Conservation (phyloP, 2,329 filamentous ascomycete genomes). For the Colletotrichum cuscutae region DNA sequence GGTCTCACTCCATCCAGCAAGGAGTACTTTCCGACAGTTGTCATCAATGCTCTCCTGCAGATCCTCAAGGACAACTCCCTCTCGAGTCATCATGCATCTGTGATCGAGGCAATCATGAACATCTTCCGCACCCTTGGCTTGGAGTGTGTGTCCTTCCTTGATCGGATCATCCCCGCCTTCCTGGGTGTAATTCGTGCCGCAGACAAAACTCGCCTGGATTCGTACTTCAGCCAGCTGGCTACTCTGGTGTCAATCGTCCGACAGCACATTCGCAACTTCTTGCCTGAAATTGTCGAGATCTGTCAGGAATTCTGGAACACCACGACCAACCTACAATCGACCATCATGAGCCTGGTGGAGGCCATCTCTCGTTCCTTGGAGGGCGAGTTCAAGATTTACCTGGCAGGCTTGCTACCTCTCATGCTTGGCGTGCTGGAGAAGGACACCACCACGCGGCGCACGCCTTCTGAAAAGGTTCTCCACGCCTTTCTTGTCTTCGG, state of each 20-base stretch:
- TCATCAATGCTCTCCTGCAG: slow-evolving; percentile 93
- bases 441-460: slow-evolving; percentile 79
- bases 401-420: slow-evolving; percentile 87
- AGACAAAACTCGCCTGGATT: slow-evolving; percentile 81
- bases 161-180: slow-evolving; percentile 94
- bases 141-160: slow-evolving; percentile 95
- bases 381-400: slow-evolving; percentile 96
- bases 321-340: slow-evolving; percentile 83
- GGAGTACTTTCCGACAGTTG: slow-evolving; percentile 97
- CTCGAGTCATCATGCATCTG: slow-evolving; percentile 88
- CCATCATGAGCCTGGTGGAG: slow-evolving; percentile 91
- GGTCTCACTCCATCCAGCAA: slow-evolving; percentile 96
- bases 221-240: slow-evolving; percentile 97
- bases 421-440: slow-evolving; percentile 96
- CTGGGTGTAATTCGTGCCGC: slow-evolving; percentile 88
- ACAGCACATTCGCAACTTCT: slow-evolving; percentile 92
- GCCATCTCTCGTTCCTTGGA: slow-evolving; percentile 93
- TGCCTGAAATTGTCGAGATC: slow-evolving; percentile 86
- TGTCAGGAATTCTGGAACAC: slow-evolving; percentile 92
- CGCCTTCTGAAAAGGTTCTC: slow-evolving; percentile 87
- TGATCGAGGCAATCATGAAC: slow-evolving; percentile 98
- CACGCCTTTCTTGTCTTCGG: slow-evolving; percentile 97
- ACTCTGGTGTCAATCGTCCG: slow-evolving; percentile 94
- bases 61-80: slow-evolving; percentile 93
- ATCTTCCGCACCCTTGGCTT: slow-evolving; percentile 97